Evolutionary conservation across 2,329 filamentous ascomycete species (phyloP).

Genomic region (Biscogniauxia sp.): DNA sequence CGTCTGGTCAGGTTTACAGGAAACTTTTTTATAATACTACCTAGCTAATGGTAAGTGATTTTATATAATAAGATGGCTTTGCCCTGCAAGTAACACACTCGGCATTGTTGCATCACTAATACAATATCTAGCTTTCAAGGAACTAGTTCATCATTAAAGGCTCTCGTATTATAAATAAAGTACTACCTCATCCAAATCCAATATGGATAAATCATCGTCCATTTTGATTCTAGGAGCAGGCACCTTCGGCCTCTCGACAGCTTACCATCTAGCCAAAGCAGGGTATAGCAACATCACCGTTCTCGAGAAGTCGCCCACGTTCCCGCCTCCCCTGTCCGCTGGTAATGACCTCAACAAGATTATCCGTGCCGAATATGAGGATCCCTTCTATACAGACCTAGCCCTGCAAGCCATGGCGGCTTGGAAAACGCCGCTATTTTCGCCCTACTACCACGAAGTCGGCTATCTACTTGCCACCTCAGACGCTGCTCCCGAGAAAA

Average conservation of each 20-base stretch:
- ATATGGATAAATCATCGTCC: conserved; percentile 18
- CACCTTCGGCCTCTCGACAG: conserved; percentile 37
- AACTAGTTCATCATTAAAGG: too few relatives aligned
- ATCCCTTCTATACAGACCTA: conserved; percentile 54
- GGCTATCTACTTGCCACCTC: conserved; percentile 52
- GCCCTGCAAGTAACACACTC: neutral
- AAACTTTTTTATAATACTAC: neutral
- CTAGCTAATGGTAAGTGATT: neutral
- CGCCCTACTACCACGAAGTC: conserved; percentile 47
- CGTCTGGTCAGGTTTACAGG: neutral
- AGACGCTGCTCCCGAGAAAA: conserved; percentile 45
- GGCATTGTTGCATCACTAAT: neutral
- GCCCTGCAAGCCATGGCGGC: conserved; percentile 51
- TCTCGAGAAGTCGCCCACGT: conserved; percentile 32
- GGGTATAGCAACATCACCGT: conserved; percentile 42
- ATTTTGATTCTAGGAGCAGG: conserved; percentile 37
- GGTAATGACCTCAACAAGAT: conserved; percentile 63
- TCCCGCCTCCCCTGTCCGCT: conserved; percentile 47
- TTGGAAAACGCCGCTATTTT: conserved; percentile 52
- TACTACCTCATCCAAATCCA: neutral
- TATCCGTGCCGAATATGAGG: conserved; percentile 57
- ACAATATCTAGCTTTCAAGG: too few relatives aligned
- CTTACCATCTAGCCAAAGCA: conserved; percentile 38
- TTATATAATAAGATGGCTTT: neutral
- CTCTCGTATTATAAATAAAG: neutral